Percentiles rank a stretch among this genome's conserved stretches.
These are phyloP conservation scores for Colletotrichum lini DNA, from an alignment of 2,329 filamentous ascomycete genomes.

Conservation along the genomic window DNA sequence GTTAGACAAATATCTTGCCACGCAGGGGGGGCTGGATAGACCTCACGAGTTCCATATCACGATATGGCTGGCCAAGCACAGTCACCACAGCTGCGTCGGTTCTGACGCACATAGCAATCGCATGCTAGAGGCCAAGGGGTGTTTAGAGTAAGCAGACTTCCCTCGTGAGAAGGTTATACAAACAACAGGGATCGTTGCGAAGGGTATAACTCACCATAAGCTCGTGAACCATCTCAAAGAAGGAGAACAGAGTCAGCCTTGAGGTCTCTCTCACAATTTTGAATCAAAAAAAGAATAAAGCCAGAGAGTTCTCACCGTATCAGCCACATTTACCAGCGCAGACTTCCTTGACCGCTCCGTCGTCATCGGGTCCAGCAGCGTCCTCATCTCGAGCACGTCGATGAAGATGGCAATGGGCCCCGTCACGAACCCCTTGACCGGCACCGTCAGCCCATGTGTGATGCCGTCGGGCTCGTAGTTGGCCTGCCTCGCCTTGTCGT, in stretches of 20 bases:
- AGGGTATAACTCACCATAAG: neutral
- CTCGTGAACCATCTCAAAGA: neutral
- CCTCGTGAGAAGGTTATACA: accelerated
- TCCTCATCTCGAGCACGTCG: neutral
- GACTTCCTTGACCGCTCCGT: neutral
- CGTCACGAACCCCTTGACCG: neutral
- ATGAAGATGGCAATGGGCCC: constrained; percentile 4
- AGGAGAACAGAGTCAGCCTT: neutral
- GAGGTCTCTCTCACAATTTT: neutral
- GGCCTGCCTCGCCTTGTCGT: neutral
- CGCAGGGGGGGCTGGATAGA: too few relatives aligned
- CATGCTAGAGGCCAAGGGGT: neutral
- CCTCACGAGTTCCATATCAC: neutral
- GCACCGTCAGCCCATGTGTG: neutral
- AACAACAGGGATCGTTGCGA: neutral
- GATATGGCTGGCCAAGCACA: neutral
- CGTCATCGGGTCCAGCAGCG: neutral
- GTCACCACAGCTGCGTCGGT: neutral
- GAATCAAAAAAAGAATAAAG: neutral
- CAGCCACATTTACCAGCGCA: constrained; percentile 3
- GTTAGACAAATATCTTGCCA: neutral
- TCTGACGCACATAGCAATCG: neutral
- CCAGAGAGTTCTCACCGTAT: neutral
- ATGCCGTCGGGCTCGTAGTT: neutral
- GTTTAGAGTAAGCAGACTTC: neutral